phyloP scores from a whole-genome alignment of 2,329 filamentous ascomycete species.

The Hypoxylon sp. region DNA sequence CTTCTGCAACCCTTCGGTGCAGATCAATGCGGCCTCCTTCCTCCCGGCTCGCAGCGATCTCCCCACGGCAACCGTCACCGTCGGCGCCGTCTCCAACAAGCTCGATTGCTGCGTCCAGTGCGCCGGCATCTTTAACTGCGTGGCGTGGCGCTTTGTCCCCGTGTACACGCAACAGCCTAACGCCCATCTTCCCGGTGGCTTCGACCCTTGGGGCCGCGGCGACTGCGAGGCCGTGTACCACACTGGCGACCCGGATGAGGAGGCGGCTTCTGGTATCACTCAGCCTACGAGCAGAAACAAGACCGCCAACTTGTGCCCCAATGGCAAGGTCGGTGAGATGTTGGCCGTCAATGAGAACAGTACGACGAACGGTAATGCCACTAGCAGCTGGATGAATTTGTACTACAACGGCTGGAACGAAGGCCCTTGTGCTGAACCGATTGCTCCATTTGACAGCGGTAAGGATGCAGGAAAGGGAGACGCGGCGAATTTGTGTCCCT shows the following conservation, averaged over 20 bases:
- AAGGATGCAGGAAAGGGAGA: constrained; percentile 47
- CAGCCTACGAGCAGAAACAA: constrained; percentile 9
- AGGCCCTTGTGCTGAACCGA: constrained; percentile 47
- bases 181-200: constrained; percentile 47
- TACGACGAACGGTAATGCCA: neutral
- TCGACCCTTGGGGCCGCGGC: constrained; percentile 51
- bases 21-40: constrained; percentile 46
- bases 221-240: constrained; percentile 50
- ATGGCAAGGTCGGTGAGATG: constrained; percentile 34
- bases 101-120: constrained; percentile 51
- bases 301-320: constrained; percentile 38
- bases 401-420: constrained; percentile 53
- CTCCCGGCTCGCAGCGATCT: constrained; percentile 27
- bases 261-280: constrained; percentile 15
- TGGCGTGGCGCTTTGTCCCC: constrained; percentile 51
- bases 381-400: constrained; percentile 43
- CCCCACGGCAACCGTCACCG: constrained; percentile 45
- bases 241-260: constrained; percentile 39
- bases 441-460: constrained; percentile 39
- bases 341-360: constrained; percentile 10
- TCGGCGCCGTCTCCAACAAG: constrained; percentile 49
- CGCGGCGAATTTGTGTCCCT: constrained; percentile 36
- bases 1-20: constrained; percentile 51
- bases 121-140: constrained; percentile 51
- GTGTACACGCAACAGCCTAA: constrained; percentile 43